A percentile compares a stretch with the other conserved stretches of the same genome.
Conservation (phyloP, 176 grass and related monocot species). For the Paspalum notatum region DNA sequence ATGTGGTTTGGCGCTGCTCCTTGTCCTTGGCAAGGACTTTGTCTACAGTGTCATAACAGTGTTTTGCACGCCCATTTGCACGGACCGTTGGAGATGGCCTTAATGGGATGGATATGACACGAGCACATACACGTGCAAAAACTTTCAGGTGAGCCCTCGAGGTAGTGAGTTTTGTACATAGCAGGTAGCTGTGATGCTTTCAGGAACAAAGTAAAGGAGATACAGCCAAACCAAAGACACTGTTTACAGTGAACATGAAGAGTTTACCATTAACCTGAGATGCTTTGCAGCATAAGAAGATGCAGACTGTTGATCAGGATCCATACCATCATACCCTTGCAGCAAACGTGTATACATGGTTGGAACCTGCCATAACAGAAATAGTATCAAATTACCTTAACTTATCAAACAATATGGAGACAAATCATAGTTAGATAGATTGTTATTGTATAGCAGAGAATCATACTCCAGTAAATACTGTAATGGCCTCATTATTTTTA, state of each 20-base stretch:
- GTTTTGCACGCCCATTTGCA: too few species aligned
- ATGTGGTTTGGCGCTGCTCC: too few species aligned
- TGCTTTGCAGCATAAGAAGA: constrained; percentile 81
- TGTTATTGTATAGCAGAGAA: constrained; percentile 5
- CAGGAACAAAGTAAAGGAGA: constrained; percentile 5
- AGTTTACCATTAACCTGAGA: constrained; percentile 87
- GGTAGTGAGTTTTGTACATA: neutral
- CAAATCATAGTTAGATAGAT: neutral
- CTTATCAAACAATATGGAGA: constrained; percentile 4
- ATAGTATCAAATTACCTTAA: constrained; percentile 35
- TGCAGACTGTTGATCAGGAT: constrained; percentile 69
- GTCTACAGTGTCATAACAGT: too few species aligned
- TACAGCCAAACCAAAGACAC: constrained; percentile 3
- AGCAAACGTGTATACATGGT: constrained; percentile 92
- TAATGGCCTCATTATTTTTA: constrained; percentile 72
- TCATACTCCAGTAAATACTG: constrained; percentile 92
- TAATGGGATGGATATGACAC: too few species aligned
- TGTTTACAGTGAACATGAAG: neutral
- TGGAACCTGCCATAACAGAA: constrained; percentile 70
- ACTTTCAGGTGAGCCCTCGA: neutral
- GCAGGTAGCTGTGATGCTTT: neutral
- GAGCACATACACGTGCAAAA: neutral
- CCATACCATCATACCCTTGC: constrained; percentile 89
- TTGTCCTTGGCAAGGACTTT: too few species aligned
- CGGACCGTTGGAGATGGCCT: too few species aligned